Base-by-base conservation (phyloP, 139 green algal species). In the Zygnema cylindricum region DNA sequence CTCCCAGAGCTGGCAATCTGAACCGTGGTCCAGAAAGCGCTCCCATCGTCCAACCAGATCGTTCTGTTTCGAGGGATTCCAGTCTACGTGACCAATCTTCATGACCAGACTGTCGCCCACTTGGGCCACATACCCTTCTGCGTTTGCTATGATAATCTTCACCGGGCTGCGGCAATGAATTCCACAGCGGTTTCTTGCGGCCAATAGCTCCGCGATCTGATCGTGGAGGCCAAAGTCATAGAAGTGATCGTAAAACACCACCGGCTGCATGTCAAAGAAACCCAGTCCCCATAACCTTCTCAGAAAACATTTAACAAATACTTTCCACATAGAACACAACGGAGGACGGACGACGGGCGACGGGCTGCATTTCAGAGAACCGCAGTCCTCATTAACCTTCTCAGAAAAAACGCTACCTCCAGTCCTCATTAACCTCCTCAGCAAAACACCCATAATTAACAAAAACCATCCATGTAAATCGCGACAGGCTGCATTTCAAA, bases 181-280 rank as follows among this genome's bases (percentile, higher is more conserved):
- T 40, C 84, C 88, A 22, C n/a, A 30, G 21, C 82, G 35, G 55
- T 77, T 91, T 7, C 93, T 86, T 30, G 92, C 41, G 43, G 69
- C 81, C 3, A 95, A 85, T 32, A 95, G 89, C 49, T 93, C 63
- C 30, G 82, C 40, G 22, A 94, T 92, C 0, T 77, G 33, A 38
- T 90, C 63, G 23, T 89, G 69, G 54, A 93, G 39, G 76, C 84
- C 77, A 3, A 86, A 91, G n/a, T 93, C 86, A 55, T 88, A 94
- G 55, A 91, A 43, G 86, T 95, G 93, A 76, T 94, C 92, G 55
- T 85, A 95, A 77, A 95, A 95, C 40, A 95, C 86, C 1, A 88
- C 87, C 1, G 93, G 93, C 69, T 90, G 86, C 7, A 7, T 33
- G 42, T 43, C 49, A 79, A 3, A 79, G 71, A 79, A 3, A 54